Conservation (phyloP, 1,284 basidiomycete genomes). For the Marasmius oreades region DNA sequence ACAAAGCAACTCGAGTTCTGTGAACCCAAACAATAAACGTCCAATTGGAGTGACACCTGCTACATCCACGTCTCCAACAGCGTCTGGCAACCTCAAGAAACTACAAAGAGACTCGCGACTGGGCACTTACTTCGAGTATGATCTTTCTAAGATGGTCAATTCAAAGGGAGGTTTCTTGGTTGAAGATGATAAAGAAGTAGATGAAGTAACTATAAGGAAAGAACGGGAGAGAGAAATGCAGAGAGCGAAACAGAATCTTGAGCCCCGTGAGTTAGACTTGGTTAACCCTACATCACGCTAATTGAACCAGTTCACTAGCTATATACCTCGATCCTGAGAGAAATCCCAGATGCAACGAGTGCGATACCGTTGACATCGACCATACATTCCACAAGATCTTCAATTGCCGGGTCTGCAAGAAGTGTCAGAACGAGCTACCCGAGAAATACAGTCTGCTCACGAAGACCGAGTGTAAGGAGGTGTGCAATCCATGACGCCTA, state of each 20-base stretch:
- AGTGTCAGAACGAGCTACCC: constrained; percentile 84
- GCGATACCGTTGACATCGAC: constrained; percentile 83
- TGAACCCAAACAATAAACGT: constrained; percentile 67
- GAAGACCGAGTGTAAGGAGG: constrained; percentile 98
- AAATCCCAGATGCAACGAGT: constrained; percentile 84
- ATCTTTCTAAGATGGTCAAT: constrained; percentile 95
- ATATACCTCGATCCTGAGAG: constrained; percentile 62
- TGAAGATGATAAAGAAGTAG: constrained; percentile 75
- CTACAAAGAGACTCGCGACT: constrained; percentile 69
- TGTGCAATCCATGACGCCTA: constrained; percentile 25
- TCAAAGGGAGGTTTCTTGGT: constrained; percentile 91
- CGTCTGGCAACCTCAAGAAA: constrained; percentile 44
- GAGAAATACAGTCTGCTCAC: constrained; percentile 95
- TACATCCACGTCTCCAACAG: constrained; percentile 58
- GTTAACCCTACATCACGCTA: not conserved
- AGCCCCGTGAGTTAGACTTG: constrained; percentile 54
- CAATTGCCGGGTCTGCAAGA: constrained; percentile 81
- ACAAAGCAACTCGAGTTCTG: constrained; percentile 59
- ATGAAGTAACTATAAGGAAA: constrained; percentile 62
- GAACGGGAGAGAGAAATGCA: constrained; percentile 77
- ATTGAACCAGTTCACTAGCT: constrained; percentile 34
- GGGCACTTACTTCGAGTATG: constrained; percentile 93
- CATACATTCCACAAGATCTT: constrained; percentile 79
- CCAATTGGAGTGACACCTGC: constrained; percentile 46
- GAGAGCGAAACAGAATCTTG: constrained; percentile 62